phyloP scores from a whole-genome alignment of 257 asterid genomes.

The Leptodermis oblonga region DNA sequence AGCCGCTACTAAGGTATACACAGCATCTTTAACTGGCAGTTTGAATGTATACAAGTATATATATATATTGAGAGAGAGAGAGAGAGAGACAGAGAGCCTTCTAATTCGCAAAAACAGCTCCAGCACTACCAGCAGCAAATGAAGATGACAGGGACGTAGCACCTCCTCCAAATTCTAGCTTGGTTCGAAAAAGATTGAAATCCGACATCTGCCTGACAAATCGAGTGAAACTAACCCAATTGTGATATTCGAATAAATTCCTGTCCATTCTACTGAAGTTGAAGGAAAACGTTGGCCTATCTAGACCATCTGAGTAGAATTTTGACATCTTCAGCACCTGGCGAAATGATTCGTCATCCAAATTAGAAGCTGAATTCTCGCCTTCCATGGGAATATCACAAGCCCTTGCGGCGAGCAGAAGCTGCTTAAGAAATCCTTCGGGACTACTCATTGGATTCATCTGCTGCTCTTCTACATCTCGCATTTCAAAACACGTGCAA shows the following conservation, averaged over 20 bases:
- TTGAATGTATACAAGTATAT: constrained; percentile 8
- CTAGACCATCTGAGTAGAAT: constrained; percentile 44
- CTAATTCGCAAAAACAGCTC: constrained; percentile 45
- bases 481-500: constrained; percentile 63
- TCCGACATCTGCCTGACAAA: constrained; percentile 62
- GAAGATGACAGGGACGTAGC: constrained; percentile 30
- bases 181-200: constrained; percentile 36
- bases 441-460: constrained; percentile 48
- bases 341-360: constrained; percentile 54
- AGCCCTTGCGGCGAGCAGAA: constrained; percentile 43
- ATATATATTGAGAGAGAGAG: too few species aligned
- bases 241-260: constrained; percentile 43
- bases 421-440: constrained; percentile 54
- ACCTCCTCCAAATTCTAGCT: constrained; percentile 49
- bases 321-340: constrained; percentile 61
- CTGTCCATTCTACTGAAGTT: constrained; percentile 72
- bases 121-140: constrained; percentile 38
- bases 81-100: constrained; percentile 12
- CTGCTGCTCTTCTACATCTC: constrained; percentile 45
- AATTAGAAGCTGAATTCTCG: constrained; percentile 41
- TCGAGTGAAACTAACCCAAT: constrained; percentile 56
- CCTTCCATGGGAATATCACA: constrained; percentile 59
- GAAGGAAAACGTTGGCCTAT: constrained; percentile 54
- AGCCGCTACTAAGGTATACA: constrained; percentile 17
- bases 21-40: constrained; percentile 15